phyloP scores from a whole-genome alignment of 75 land plant genomes.

The Sequoia sempervirens region DNA sequence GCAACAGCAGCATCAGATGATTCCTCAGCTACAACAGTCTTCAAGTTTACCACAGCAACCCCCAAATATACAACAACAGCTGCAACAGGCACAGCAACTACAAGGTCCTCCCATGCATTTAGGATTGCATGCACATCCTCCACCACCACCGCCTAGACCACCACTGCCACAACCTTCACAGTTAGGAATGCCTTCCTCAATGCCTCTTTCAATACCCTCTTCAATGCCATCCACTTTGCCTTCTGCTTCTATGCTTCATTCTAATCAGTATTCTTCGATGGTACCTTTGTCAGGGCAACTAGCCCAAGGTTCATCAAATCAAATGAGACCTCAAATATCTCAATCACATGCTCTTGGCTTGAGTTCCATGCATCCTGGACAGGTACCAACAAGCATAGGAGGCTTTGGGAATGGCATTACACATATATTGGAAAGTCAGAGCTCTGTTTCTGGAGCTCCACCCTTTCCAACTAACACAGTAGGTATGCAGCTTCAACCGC shows the following conservation, averaged over 20 bases:
- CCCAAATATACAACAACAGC: conserved; percentile 47
- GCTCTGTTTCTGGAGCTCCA: conserved; percentile 25
- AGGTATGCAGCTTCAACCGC: conserved; percentile 5
- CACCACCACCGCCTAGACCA: conserved; percentile 43
- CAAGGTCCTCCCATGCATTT: conserved; percentile 50
- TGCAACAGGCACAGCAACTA: conserved; percentile 23
- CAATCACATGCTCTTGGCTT: conserved; percentile 49
- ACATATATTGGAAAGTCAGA: conserved; percentile 36
- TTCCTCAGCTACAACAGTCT: conserved; percentile 33
- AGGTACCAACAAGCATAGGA: conserved; percentile 30
- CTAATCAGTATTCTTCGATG: neutral
- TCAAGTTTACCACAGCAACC: conserved; percentile 29
- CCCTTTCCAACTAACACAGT: conserved; percentile 23
- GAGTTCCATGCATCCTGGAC: conserved; percentile 41
- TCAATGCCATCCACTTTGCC: conserved; percentile 45
- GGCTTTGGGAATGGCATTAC: conserved; percentile 33
- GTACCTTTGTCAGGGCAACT: conserved; percentile 14
- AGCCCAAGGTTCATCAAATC: conserved; percentile 45
- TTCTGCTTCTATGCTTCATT: conserved; percentile 6
- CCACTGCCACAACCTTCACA: conserved; percentile 46
- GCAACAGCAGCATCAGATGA: conserved; percentile 32
- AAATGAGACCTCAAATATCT: conserved; percentile 39
- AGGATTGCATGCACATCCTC: conserved; percentile 37
- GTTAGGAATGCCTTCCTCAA: conserved; percentile 25
- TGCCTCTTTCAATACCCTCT: conserved; percentile 31